These are phyloP conservation scores for Aspergillus hortae DNA, from an alignment of 2,329 filamentous ascomycete genomes.

Conservation along the genomic window DNA sequence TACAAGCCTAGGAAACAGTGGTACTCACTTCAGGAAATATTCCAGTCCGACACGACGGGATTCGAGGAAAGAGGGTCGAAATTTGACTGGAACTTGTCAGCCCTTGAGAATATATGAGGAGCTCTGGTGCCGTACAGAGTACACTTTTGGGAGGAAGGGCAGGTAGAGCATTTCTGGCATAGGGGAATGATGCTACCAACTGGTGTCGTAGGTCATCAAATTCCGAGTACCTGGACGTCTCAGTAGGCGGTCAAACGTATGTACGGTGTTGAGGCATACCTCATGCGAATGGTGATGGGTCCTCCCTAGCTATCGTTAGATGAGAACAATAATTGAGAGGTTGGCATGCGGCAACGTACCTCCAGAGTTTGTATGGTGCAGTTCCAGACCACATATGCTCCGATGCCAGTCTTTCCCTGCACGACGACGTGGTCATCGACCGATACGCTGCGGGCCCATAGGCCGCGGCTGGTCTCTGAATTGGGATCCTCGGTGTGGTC, in stretches of 20 bases:
- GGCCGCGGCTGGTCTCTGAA: conserved; percentile 53
- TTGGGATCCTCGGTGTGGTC: conserved; percentile 60
- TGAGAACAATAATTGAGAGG: conserved; percentile 1
- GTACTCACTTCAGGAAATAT: conserved; percentile 85
- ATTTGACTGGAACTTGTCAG: conserved; percentile 50
- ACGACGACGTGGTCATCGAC: conserved; percentile 63
- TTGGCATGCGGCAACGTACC: conserved; percentile 46
- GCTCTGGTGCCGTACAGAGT: conserved; percentile 59
- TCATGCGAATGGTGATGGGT: conserved; percentile 58
- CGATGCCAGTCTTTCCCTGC: conserved; percentile 57
- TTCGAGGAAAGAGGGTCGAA: conserved; percentile 80
- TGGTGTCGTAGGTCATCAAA: conserved; percentile 78
- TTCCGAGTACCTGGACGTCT: conserved; percentile 70
- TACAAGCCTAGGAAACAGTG: neutral
- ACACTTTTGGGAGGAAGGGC: conserved; percentile 85
- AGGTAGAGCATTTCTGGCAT: conserved; percentile 82
- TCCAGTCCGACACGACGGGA: conserved; percentile 75
- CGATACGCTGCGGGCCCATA: conserved; percentile 61
- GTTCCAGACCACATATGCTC: conserved; percentile 96
- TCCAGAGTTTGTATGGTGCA: conserved; percentile 81
- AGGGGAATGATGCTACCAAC: conserved; percentile 76
- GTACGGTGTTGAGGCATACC: conserved; percentile 33
- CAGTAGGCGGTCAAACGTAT: neutral
- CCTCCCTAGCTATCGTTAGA: conserved; percentile 44
- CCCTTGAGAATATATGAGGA: neutral